Percentiles rank a stretch among this genome's conserved stretches.
Conservation (phyloP, 1,284 basidiomycete species). For the Sporisorium reilianum region DNA sequence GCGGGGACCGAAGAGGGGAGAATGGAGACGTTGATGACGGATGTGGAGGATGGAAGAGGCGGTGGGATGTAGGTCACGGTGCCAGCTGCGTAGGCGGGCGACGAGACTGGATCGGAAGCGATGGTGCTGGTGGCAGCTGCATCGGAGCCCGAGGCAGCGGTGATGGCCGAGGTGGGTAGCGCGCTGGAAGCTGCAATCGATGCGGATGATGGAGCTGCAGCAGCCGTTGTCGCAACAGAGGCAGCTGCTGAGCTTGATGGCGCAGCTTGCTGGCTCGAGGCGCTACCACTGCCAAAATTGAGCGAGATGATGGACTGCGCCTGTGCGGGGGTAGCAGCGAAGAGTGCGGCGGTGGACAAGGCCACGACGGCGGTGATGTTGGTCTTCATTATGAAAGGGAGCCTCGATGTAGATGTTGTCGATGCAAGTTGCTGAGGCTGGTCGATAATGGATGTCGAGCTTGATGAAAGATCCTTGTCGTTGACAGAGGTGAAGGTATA, state of each 20-base stretch:
- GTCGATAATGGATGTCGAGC: not conserved
- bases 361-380: conserved; percentile 30
- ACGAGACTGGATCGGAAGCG: conserved; percentile 20
- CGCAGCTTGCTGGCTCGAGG: conserved; percentile 13
- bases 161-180: conserved; percentile 17
- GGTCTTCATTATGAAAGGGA: conserved; percentile 27
- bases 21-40: conserved; percentile 34
- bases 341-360: conserved; percentile 31
- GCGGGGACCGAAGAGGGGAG: conserved; percentile 35
- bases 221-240: not conserved
- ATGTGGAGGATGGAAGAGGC: conserved; percentile 26
- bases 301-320: conserved; percentile 31
- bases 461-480: not conserved
- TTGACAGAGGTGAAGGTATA: not conserved
- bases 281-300: conserved; percentile 20
- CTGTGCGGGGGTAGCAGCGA: conserved; percentile 18
- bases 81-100: conserved; percentile 43
- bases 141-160: conserved; percentile 26
- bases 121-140: conserved; percentile 32
- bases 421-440: not conserved
- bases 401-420: not conserved
- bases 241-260: conserved; percentile 8
- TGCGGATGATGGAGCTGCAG: conserved; percentile 10
- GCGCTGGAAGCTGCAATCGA: conserved; percentile 8
- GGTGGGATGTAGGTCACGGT: conserved; percentile 41